phyloP scores from a whole-genome alignment of 202 grass and related monocot genomes.

The Zoysia matrella region DNA sequence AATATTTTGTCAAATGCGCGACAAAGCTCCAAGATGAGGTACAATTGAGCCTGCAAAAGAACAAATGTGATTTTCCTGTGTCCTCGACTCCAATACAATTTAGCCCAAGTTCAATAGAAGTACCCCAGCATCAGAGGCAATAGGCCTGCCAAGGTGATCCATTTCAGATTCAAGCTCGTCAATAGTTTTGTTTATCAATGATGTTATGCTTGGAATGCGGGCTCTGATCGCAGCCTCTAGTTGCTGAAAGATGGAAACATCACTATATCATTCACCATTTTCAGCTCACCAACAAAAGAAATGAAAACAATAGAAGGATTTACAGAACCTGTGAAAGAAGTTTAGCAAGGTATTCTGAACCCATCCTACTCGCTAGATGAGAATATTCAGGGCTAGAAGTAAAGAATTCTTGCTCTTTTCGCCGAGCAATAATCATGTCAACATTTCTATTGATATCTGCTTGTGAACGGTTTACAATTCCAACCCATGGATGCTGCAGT shows the following conservation, averaged over 20 bases:
- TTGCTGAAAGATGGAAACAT: slow-evolving; percentile 59
- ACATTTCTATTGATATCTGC: slow-evolving; percentile 87
- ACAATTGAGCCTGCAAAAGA: slow-evolving; percentile 78
- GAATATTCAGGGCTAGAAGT: slow-evolving; percentile 79
- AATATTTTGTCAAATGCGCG: slow-evolving; percentile 97
- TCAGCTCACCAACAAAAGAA: slow-evolving; percentile 16
- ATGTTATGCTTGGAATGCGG: slow-evolving; percentile 84
- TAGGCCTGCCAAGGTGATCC: slow-evolving; percentile 83
- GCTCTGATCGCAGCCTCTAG: slow-evolving; percentile 86
- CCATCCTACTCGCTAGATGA: slow-evolving; percentile 85
- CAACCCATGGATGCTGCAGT: slow-evolving; percentile 87
- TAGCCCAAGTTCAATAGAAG: slow-evolving; percentile 30
- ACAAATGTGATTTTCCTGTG: slow-evolving; percentile 27
- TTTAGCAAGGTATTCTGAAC: slow-evolving; percentile 90
- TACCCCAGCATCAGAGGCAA: slow-evolving; percentile 89
- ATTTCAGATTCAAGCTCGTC: slow-evolving; percentile 95
- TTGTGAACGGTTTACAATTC: slow-evolving; percentile 92
- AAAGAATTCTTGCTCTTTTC: slow-evolving; percentile 85
- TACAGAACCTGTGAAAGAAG: slow-evolving; percentile 76
- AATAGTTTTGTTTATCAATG: slow-evolving; percentile 92
- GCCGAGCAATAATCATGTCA: slow-evolving; percentile 81
- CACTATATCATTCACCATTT: slow-evolving; percentile 34
- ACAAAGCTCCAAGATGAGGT: slow-evolving; percentile 92
- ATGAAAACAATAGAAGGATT: slow-evolving; percentile 11
- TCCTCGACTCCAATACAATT: neutral